A percentile compares a stretch with the other conserved stretches of the same genome.
Evolutionary conservation across 768 basidiomycete species (phyloP).

Genomic region (Tricholoma flavovirens): DNA sequence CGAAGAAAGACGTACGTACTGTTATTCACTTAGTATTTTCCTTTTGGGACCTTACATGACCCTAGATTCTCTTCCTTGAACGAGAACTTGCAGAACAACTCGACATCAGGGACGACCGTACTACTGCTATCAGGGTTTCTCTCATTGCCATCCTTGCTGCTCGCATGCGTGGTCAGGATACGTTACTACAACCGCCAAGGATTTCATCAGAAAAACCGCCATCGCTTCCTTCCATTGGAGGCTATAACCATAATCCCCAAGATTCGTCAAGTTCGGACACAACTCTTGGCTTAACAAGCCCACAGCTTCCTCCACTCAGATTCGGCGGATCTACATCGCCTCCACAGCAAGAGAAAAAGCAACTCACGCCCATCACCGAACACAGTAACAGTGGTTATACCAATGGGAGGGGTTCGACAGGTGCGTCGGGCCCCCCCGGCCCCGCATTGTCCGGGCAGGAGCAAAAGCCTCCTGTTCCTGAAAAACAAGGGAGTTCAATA

Average conservation of each 20-base stretch:
- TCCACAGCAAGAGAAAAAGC: slow-evolving; percentile 12
- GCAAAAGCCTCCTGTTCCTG: neutral
- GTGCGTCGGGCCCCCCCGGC: neutral
- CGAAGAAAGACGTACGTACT: slow-evolving; percentile 68
- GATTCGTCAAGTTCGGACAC: slow-evolving; percentile 6
- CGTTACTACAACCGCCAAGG: slow-evolving; percentile 10
- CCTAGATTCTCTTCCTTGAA: slow-evolving; percentile 80
- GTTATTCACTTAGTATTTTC: slow-evolving; percentile 1
- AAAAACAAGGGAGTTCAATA: neutral
- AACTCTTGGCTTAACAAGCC: slow-evolving; percentile 19
- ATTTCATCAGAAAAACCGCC: slow-evolving; percentile 25
- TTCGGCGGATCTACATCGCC: slow-evolving; percentile 29
- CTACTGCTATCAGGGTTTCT: slow-evolving; percentile 58
- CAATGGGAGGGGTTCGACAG: slow-evolving; percentile 1
- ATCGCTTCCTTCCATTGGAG: slow-evolving; percentile 30
- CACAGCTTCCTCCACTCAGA: slow-evolving; percentile 58
- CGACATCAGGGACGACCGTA: slow-evolving; percentile 74
- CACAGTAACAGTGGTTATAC: slow-evolving; percentile 7
- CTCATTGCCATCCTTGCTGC: slow-evolving; percentile 58
- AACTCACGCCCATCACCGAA: slow-evolving; percentile 18
- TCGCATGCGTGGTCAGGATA: slow-evolving; percentile 46
- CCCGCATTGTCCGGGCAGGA: slow-evolving; percentile 7
- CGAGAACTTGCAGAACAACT: slow-evolving; percentile 75
- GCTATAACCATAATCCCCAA: slow-evolving; percentile 11
- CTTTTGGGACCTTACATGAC: slow-evolving; percentile 10